Conservation (phyloP, 441 rosid species). For the Croton setiger region DNA sequence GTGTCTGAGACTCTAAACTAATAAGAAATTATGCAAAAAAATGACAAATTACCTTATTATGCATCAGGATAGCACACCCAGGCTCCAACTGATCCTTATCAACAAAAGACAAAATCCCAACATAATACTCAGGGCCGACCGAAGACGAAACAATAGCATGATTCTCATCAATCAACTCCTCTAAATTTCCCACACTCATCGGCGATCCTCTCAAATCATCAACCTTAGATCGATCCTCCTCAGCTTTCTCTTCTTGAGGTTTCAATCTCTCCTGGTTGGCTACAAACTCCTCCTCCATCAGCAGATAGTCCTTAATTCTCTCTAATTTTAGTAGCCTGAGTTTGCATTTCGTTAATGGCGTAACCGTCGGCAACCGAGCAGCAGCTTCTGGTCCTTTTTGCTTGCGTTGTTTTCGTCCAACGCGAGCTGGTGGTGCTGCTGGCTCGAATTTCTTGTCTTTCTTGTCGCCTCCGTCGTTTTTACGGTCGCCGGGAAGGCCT, state of each 20-base stretch:
- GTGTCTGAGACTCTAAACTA: neutral
- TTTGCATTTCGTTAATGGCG: conserved; percentile 74
- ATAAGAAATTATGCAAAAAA: neutral
- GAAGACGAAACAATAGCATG: conserved; percentile 89
- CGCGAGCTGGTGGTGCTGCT: conserved; percentile 81
- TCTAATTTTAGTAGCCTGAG: conserved; percentile 70
- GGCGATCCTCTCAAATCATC: conserved; percentile 88
- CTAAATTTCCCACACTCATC: conserved; percentile 85
- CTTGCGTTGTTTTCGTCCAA: conserved; percentile 75
- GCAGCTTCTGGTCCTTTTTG: conserved; percentile 90
- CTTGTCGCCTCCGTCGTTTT: conserved; percentile 9
- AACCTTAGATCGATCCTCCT: conserved; percentile 90
- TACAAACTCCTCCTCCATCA: conserved; percentile 93
- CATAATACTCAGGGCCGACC: conserved; percentile 89
- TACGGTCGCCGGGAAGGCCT: conserved; percentile 21
- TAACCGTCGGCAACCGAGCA: conserved; percentile 71
- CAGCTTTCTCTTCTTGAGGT: conserved; percentile 95
- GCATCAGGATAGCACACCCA: conserved; percentile 89
- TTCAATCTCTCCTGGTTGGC: conserved; percentile 76
- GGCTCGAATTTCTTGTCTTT: conserved; percentile 43
- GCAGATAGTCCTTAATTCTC: conserved; percentile 72
- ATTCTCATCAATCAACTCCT: conserved; percentile 86
- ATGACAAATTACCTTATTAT: conserved; percentile 91
- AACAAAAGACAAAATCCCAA: conserved; percentile 69
- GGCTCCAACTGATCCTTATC: conserved; percentile 90